Evolutionary conservation across 352 stramenopile genomes (phyloP), one percentile per base, ranked within the genome.

Genomic region (Pythium pyrilobum): DNA sequence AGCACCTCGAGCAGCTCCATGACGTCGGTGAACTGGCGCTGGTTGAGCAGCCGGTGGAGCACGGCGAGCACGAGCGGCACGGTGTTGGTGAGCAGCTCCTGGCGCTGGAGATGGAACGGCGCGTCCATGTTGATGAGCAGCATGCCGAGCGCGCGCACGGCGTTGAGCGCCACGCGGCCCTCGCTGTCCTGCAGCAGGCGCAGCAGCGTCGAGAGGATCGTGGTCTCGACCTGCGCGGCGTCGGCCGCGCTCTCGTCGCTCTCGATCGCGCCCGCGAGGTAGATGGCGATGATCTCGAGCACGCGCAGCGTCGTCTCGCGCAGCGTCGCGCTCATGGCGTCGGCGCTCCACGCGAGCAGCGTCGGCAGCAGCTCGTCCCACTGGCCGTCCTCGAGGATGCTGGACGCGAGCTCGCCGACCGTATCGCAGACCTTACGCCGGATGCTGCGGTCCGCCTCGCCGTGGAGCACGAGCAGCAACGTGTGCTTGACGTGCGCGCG

Each of bases 371-470:
- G 56, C 20, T 77, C 76, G 51, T 87, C 74, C 80, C 83, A 93
- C 49, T 93, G 78, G 21, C 71, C 77, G 62, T 93, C 78, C 25
- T 91, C 83, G 15, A 93, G 50, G 59, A 93, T 85, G 42, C 70
- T 85, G 58, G 67, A 85, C 52, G 80, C 83, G 36, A 93, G 59
- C 41, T 93, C 83, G 38, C 83, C 83, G 31, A 93, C 83, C 11
- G 77, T 93, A 58, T 93, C 83, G 53, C 83, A 91, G 41, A 91
- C 75, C 46, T 91, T 89, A 31, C 83, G 78, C 13, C 83, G 78
- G 59, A 93, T 91, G 54, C 82, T 82, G 42, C 75, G 74, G 57
- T 92, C 83, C 37, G 64, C 47, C 52, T 92, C 81, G 33, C 51
- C 58, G 41, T 69, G 66, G 12, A 93, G 67, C 53, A 90, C 72